Evolutionary conservation across 176 grass and related monocot species (phyloP).

Genomic region (Dendrocalamus sinicus): DNA sequence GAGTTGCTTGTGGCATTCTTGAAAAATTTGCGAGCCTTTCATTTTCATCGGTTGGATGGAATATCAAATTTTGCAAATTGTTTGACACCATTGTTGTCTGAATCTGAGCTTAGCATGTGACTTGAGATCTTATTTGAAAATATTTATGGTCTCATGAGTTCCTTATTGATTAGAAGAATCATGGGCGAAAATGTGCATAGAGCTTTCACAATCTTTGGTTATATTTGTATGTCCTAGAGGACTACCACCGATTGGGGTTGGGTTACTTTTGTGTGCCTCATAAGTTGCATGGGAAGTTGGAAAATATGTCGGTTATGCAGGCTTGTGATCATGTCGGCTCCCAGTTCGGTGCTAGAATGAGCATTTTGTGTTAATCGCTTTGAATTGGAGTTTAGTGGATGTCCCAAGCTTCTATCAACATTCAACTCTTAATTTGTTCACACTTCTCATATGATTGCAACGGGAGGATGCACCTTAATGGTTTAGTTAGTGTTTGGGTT

Average conservation of each 20-base stretch:
- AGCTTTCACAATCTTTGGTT: not conserved
- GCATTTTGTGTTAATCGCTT: not conserved
- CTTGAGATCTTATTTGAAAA: slow-evolving; percentile 1
- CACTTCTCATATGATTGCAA: not conserved
- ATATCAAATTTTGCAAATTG: not conserved
- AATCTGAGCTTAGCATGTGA: slow-evolving; percentile 11
- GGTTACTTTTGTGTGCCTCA: not conserved
- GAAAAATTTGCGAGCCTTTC: not conserved
- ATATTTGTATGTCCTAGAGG: slow-evolving; percentile 18
- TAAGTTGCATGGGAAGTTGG: not conserved
- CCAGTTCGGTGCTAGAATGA: not conserved
- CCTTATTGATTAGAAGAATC: slow-evolving; percentile 10
- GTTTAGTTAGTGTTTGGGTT: not conserved
- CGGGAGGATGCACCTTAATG: not conserved
- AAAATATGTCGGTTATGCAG: no score
- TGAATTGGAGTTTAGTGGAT: not conserved
- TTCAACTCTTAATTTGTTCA: not conserved
- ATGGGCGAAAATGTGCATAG: not conserved
- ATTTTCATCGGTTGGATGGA: not conserved
- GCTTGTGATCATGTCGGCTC: no score
- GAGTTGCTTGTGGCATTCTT: slow-evolving; percentile 12
- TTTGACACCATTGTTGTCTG: slow-evolving; percentile 10
- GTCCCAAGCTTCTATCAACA: not conserved
- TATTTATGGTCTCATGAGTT: slow-evolving; percentile 17
- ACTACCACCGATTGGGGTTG: not conserved